phyloP scores from a whole-genome alignment of 768 basidiomycete species.

The Trametes meyenii region DNA sequence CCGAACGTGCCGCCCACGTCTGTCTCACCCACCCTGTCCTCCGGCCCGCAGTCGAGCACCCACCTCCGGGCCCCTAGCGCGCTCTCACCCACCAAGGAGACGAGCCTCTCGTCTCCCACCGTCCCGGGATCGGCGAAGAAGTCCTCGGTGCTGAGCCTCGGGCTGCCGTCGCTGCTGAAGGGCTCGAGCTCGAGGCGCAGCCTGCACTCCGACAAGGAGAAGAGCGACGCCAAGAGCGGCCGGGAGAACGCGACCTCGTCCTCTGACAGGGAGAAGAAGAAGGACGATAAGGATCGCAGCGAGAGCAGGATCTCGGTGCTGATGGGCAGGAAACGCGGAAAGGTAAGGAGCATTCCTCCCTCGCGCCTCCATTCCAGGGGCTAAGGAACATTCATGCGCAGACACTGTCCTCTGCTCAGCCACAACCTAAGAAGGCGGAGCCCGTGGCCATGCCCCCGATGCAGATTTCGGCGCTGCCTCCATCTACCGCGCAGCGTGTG shows the following conservation, averaged over 20 bases:
- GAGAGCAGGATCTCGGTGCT: constrained; percentile 88
- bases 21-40: constrained; percentile 49
- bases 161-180: constrained; percentile 81
- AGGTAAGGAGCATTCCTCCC: constrained; percentile 54
- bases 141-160: constrained; percentile 79
- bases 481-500: constrained; percentile 80
- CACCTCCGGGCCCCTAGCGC: constrained; percentile 48
- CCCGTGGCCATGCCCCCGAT: constrained; percentile 83
- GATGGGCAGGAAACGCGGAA: constrained; percentile 89
- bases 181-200: constrained; percentile 82
- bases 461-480: constrained; percentile 85
- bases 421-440: constrained; percentile 60
- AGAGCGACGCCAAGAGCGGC: constrained; percentile 48
- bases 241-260: constrained; percentile 56
- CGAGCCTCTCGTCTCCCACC: constrained; percentile 53
- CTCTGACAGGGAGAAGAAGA: constrained; percentile 58
- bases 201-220: constrained; percentile 61
- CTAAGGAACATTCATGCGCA: constrained; percentile 35
- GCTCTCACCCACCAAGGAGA: constrained; percentile 56
- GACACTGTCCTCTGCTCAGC: constrained; percentile 83
- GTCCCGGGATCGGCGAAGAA: constrained; percentile 71
- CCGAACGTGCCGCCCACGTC: constrained; percentile 36
- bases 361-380: constrained; percentile 10
- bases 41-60: constrained; percentile 42
- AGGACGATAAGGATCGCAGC: constrained; percentile 81